Conservation (phyloP, 2,329 filamentous ascomycete species). For the Aspergillus sclerotialis region DNA sequence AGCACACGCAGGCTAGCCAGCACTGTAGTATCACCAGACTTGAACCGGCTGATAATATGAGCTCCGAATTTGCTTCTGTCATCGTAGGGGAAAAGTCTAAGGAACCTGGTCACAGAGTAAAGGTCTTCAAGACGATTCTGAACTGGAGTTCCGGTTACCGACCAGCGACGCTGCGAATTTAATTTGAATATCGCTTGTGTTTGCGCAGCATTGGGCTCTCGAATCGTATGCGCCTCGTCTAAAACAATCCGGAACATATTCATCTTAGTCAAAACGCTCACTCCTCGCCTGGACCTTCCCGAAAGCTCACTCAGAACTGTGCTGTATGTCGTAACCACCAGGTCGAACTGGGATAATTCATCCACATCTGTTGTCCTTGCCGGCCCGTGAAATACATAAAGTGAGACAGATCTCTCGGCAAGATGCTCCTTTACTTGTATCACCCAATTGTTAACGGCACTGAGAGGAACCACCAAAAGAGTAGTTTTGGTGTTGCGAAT, state of each 20-base stretch:
- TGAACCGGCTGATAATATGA: conserved; percentile 79
- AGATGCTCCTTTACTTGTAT: conserved; percentile 83
- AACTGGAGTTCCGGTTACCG: conserved; percentile 92
- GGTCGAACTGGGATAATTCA: conserved; percentile 65
- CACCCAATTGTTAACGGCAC: conserved; percentile 90
- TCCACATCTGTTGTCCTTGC: conserved; percentile 63
- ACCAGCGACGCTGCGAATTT: conserved; percentile 79
- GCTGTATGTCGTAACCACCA: conserved; percentile 89
- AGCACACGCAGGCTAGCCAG: conserved; percentile 74
- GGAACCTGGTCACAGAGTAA: conserved; percentile 76
- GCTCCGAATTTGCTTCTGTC: conserved; percentile 68
- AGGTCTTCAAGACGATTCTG: conserved; percentile 91
- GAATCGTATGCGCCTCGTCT: conserved; percentile 92
- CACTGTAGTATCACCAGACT: conserved; percentile 74
- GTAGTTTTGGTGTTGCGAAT: conserved; percentile 68
- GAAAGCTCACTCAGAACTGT: conserved; percentile 75
- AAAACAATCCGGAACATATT: conserved; percentile 92
- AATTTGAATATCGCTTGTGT: conserved; percentile 79
- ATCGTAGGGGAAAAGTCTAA: conserved; percentile 79
- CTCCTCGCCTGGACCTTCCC: conserved; percentile 54
- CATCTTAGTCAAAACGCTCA: conserved; percentile 63
- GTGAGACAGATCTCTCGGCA: conserved; percentile 55
- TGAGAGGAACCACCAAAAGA: conserved; percentile 79
- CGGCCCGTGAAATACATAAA: conserved; percentile 80
- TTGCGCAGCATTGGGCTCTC: conserved; percentile 72